A percentile compares a stretch with the other conserved stretches of the same genome.
Conservation (phyloP, 352 stramenopile species). For the Pythium dissimile region DNA sequence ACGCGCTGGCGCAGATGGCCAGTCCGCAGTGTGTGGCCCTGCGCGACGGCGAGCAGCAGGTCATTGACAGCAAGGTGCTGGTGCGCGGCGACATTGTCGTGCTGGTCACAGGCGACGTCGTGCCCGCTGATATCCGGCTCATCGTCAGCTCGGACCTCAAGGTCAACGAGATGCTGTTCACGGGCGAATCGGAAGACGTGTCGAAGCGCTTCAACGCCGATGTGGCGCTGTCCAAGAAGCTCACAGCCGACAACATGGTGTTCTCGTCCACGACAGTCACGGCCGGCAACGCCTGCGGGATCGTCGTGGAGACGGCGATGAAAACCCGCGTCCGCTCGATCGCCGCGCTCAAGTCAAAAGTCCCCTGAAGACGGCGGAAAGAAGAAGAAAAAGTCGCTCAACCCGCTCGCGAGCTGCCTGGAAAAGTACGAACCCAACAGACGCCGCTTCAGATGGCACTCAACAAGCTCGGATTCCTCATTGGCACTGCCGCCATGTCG, state of each 20-base stretch:
- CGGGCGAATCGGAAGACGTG: conserved; percentile 89
- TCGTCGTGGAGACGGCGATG: conserved; percentile 78
- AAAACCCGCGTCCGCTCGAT: conserved; percentile 69
- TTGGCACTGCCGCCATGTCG: conserved; percentile 83
- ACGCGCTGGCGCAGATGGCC: conserved; percentile 59
- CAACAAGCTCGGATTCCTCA: conserved; percentile 93
- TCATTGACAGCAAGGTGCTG: conserved; percentile 63
- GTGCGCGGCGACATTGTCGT: conserved; percentile 86
- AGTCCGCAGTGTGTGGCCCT: conserved; percentile 65
- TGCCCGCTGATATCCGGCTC: conserved; percentile 90
- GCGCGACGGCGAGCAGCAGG: conserved; percentile 52
- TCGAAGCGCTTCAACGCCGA: conserved; percentile 53
- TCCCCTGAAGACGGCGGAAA: conserved; percentile 6
- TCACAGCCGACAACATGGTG: conserved; percentile 86
- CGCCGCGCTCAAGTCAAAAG: conserved; percentile 49
- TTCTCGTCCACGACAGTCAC: conserved; percentile 91
- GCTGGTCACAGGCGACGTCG: conserved; percentile 90
- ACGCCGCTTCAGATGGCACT: conserved; percentile 91
- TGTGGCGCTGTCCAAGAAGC: conserved; percentile 33
- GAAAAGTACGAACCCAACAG: conserved; percentile 63
- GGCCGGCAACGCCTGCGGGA: conserved; percentile 58
- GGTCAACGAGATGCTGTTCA: conserved; percentile 94
- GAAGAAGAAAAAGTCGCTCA: conserved; percentile 40
- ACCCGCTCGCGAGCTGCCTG: conserved; percentile 50
- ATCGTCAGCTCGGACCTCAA: conserved; percentile 83